Conservation (phyloP, 129 eudicot species). For the Solidago caesia region DNA sequence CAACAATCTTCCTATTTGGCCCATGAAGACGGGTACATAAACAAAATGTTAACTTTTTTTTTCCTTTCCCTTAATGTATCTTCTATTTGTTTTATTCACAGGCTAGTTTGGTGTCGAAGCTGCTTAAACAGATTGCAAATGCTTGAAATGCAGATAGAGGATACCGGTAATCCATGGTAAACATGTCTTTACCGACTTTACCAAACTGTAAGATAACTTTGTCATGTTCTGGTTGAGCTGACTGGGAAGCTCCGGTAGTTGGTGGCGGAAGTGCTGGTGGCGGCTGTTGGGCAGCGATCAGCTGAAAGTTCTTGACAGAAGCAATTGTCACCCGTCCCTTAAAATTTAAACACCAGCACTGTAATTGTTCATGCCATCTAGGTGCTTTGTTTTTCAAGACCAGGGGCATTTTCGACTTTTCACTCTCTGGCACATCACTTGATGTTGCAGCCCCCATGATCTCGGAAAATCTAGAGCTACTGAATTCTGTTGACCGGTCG, state of each 20-base stretch:
- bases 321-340: constrained; percentile 87
- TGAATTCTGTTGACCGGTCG: constrained; percentile 72
- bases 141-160: constrained; percentile 83
- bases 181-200: constrained; percentile 70
- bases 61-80: not conserved
- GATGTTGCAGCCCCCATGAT: constrained; percentile 35
- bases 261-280: constrained; percentile 21
- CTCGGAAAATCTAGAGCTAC: constrained; percentile 63
- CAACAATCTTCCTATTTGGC: not conserved
- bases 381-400: constrained; percentile 83
- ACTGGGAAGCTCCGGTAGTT: constrained; percentile 33
- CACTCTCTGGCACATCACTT: constrained; percentile 43
- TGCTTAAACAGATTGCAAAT: constrained; percentile 74
- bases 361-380: constrained; percentile 84
- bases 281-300: constrained; percentile 62
- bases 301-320: constrained; percentile 77
- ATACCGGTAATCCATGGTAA: constrained; percentile 73
- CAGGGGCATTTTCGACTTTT: constrained; percentile 54
- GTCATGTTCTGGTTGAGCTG: constrained; percentile 53
- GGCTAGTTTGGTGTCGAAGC: constrained; percentile 78
- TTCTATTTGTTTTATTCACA: constrained; percentile 53
- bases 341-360: constrained; percentile 86
- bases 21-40: constrained; percentile 19
- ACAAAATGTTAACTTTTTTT: constrained; percentile 8
- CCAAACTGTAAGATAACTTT: constrained; percentile 70